Conservation (phyloP, 176 grass and related monocot genomes). For the Ananas comosus region DNA sequence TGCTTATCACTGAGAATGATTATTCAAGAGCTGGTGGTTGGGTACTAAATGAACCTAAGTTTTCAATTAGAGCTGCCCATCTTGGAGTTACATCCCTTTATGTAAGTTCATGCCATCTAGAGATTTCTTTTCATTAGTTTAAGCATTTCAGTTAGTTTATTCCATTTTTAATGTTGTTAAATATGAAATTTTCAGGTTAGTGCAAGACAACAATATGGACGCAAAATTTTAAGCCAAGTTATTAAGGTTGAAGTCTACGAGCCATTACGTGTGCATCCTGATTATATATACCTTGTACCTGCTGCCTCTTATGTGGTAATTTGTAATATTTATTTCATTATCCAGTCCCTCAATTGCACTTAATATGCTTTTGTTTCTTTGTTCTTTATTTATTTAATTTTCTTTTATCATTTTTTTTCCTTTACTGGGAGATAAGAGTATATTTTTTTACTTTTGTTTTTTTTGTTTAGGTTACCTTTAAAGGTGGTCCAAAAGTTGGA, state of each 20-base stretch:
- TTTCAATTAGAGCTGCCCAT: conserved; percentile 71
- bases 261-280: conserved; percentile 67
- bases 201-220: conserved; percentile 53
- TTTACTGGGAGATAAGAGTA: neutral
- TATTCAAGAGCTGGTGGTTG: conserved; percentile 7
- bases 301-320: conserved; percentile 90
- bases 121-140: neutral
- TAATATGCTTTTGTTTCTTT: neutral
- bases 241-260: conserved; percentile 87
- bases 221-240: conserved; percentile 78
- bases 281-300: conserved; percentile 86
- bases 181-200: conserved; percentile 60
- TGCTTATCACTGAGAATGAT: conserved; percentile 30
- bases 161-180: conserved; percentile 7
- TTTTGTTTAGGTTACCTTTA: conserved; percentile 53
- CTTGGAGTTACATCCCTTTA: conserved; percentile 64
- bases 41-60: conserved; percentile 32
- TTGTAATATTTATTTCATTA: conserved; percentile 16
- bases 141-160: conserved; percentile 18
- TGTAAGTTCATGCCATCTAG: conserved; percentile 58
- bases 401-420: neutral
- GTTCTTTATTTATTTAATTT: neutral
- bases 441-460: conserved; percentile 11
- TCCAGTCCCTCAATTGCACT: neutral
- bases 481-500: conserved; percentile 86